Base-by-base conservation (phyloP, 495 filamentous ascomycete species). In the Hypoxylon rickii region DNA sequence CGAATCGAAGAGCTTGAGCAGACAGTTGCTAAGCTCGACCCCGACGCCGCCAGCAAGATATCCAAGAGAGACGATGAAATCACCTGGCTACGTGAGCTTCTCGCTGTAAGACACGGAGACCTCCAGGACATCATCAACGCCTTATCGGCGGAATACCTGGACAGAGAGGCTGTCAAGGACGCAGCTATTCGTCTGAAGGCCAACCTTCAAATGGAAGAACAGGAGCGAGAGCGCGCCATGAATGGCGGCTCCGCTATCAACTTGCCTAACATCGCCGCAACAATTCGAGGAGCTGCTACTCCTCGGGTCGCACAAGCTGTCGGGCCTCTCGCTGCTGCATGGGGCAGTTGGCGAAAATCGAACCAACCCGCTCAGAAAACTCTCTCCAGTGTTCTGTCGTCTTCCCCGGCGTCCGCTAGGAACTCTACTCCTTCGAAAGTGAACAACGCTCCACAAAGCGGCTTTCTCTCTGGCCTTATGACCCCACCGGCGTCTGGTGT, bases 121-220 rank as follows among this genome's bases (percentile, higher is more conserved):
- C 78, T 98, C 1, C 84, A 92, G 53, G 94, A 98, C 63, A 92
- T 98, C 46, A 91, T 97, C 69, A 79, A 82, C 45, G 86, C 86
- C 10, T 79, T 97, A 22, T 85, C 86, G 7, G 74, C 84, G 45
- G 88, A 91, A 1, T 73, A 79, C 31, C 91, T 88, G 67, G 85
- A 97, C 73, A 79, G 81, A 26, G 81, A 88, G 53, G 79, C 81
- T 12, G 86, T 96, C 48, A 87, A 86, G 55, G 92, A 97, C 68
- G 89, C 91, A 7, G 90, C 92, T 24, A 96, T 97, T 59, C 86
- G 94, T 6, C 82, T 98, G 50, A 91, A 89, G 65, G 89, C 95
- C 15, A 97, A 94, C 63, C 79, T 98, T 13, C 89, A 97, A 69
- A 98, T 98, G 94, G 92, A 97, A 64, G 89, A 89, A 69, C 90